A percentile compares a stretch with the other conserved stretches of the same genome.
phyloP scores from a whole-genome alignment of 2,329 filamentous ascomycete species.

The Apiospora marii region DNA sequence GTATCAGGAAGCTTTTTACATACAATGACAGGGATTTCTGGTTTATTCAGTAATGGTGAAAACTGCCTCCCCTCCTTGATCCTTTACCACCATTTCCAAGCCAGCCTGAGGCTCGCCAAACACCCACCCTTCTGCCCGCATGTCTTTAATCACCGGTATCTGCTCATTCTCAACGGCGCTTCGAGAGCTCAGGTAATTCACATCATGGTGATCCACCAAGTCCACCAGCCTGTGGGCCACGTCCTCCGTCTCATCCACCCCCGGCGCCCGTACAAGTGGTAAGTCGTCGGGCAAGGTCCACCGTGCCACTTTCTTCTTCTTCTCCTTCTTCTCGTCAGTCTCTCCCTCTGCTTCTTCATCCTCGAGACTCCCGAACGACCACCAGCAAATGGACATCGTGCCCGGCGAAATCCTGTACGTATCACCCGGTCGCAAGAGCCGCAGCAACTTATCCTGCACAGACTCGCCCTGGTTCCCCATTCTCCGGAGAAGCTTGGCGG shows the following conservation, averaged over 20 bases:
- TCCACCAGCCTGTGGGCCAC: constrained; percentile 21
- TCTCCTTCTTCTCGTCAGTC: background rate
- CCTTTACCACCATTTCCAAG: background rate
- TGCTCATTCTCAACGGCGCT: constrained; percentile 22
- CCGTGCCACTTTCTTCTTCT: background rate
- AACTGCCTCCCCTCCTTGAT: background rate
- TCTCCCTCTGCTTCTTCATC: background rate
- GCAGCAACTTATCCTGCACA: background rate
- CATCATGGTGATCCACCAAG: constrained; percentile 23
- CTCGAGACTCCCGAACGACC: constrained; percentile 12
- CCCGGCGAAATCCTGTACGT: background rate
- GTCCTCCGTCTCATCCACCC: constrained; percentile 13
- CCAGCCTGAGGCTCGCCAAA: constrained; percentile 18
- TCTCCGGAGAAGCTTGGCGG: background rate
- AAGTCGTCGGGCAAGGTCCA: constrained; percentile 19
- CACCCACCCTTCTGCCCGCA: constrained; percentile 10
- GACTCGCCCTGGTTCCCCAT: background rate
- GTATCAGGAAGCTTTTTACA: background rate
- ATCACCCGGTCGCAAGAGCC: constrained; percentile 23
- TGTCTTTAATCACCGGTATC: background rate
- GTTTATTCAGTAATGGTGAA: background rate
- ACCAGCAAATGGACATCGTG: background rate
- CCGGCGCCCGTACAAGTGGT: constrained; percentile 1
- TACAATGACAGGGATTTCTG: background rate
- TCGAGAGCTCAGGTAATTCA: constrained; percentile 15